A percentile compares a stretch with the other conserved stretches of the same genome.
phyloP scores from a whole-genome alignment of 176 grass and related monocot genomes.

The Aegilops bicornis region DNA sequence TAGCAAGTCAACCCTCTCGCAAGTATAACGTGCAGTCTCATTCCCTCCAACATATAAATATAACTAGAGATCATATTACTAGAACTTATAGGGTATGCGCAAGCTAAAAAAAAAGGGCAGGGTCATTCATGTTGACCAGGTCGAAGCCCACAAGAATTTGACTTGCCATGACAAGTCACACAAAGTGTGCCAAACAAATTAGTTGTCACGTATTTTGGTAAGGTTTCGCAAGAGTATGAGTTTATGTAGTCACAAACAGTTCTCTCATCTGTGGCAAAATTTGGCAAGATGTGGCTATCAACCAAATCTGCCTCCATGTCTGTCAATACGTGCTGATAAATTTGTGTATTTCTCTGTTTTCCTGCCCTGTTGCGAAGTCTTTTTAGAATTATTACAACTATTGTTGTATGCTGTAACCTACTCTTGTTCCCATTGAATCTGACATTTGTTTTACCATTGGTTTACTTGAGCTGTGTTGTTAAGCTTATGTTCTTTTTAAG shows the following conservation, averaged over 20 bases:
- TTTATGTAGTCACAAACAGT: not conserved
- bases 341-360: not conserved
- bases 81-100: conserved; percentile 11
- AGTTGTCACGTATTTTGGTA: not conserved
- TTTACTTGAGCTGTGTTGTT: conserved; percentile 1
- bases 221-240: not conserved
- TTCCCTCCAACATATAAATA: conserved; percentile 24
- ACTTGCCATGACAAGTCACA: not conserved
- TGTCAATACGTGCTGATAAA: not conserved
- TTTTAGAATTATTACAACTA: not conserved
- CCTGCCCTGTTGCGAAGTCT: not conserved
- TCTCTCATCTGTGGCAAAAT: not conserved
- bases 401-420: not conserved
- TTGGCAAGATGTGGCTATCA: not conserved
- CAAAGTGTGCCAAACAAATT: not conserved
- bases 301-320: not conserved
- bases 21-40: conserved; percentile 6
- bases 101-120: conserved; percentile 4
- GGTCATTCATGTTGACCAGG: conserved; percentile 7
- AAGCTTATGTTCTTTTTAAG: conserved; percentile 10
- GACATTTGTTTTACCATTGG: not conserved
- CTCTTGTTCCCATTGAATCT: not conserved
- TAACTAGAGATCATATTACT: conserved; percentile 4
- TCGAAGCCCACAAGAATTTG: conserved; percentile 16
- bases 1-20: not conserved